Evolutionary conservation across 371 early-diverging fungal species (phyloP).

Genomic region (Lichtheimia ramosa): DNA sequence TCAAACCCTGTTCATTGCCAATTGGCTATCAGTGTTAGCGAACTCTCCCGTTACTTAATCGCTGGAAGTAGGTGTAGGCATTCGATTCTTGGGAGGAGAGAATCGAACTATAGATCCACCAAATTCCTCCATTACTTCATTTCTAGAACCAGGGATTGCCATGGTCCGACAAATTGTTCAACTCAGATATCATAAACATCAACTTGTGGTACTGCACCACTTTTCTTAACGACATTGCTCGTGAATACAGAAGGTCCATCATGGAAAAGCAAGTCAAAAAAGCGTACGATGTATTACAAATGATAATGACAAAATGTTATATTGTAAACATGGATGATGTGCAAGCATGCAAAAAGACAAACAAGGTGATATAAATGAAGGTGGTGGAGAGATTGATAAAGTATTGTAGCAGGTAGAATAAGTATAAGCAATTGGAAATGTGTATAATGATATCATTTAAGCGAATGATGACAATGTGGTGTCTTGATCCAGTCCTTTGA

Average conservation of each 20-base stretch:
- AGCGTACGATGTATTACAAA: too few species aligned
- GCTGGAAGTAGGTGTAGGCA: neutral
- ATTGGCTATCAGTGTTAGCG: constrained; percentile 15
- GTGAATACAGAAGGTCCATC: too few species aligned
- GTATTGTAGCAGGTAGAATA: neutral
- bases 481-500: constrained; percentile 20
- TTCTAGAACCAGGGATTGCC: neutral
- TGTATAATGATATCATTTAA: neutral
- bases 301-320: neutral
- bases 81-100: too few species aligned
- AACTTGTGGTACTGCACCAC: constrained; percentile 5
- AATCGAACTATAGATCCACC: too few species aligned
- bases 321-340: neutral
- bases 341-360: neutral
- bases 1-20: constrained; percentile 20
- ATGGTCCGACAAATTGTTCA: neutral
- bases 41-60: constrained; percentile 17
- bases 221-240: too few species aligned
- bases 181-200: neutral
- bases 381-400: neutral
- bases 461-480: neutral
- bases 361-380: neutral
- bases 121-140: neutral
- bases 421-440: neutral
- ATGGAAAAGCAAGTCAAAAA: neutral